Evolutionary conservation across 129 eudicot genomes (phyloP).

Genomic region (Rutidosis leptorrhynchoides): DNA sequence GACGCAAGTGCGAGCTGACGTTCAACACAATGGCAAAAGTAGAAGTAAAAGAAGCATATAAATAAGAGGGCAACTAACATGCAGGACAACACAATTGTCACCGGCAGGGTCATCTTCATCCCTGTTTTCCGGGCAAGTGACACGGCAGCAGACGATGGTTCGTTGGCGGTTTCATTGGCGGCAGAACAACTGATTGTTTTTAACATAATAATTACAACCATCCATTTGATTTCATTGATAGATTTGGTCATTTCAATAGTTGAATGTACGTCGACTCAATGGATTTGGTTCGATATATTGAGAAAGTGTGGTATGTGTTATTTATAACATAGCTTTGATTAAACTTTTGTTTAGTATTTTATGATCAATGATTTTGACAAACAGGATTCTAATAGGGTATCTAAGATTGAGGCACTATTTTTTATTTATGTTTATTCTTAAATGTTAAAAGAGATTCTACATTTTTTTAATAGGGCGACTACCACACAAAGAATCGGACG

Average conservation of each 20-base stretch:
- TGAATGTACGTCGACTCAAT: constrained; percentile 17
- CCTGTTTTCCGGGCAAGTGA: background rate
- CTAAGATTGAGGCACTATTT: too few species aligned
- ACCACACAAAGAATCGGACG: background rate
- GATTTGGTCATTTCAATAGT: background rate
- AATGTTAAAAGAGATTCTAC: background rate
- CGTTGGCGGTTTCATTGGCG: background rate
- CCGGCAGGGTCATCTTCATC: background rate
- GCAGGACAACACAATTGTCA: background rate
- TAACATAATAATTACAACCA: constrained; percentile 12
- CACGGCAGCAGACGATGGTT: constrained; percentile 9
- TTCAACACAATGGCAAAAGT: constrained; percentile 22
- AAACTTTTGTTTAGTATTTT: background rate
- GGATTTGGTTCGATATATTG: background rate
- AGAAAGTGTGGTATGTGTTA: constrained; percentile 1
- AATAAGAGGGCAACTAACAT: constrained; percentile 12
- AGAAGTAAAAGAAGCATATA: constrained; percentile 29
- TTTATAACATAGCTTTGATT: constrained; percentile 2
- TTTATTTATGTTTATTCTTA: too few species aligned
- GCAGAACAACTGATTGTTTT: background rate
- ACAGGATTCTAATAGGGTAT: background rate
- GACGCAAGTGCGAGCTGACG: constrained; percentile 14
- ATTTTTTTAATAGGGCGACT: too few species aligned
- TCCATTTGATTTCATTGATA: constrained; percentile 1
- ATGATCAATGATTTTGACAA: background rate